A percentile compares a stretch with the other conserved stretches of the same genome.
These are phyloP conservation scores for Withania somnifera DNA, from an alignment of 305 asterid genomes.

Conservation along the genomic window DNA sequence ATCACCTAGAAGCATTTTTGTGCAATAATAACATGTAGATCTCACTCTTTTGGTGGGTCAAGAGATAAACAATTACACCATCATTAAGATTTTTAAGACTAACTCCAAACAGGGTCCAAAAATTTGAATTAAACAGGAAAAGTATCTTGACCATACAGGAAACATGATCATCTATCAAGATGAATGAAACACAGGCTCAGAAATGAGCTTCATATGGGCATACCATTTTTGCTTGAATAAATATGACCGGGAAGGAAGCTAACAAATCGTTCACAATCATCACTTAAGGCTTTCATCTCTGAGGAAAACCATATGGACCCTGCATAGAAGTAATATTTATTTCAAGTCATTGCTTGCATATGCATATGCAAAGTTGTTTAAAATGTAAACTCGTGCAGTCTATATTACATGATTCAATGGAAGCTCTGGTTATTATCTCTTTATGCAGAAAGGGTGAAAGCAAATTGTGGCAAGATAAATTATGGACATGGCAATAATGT, in stretches of 20 bases:
- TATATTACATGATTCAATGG: neutral
- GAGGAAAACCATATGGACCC: constrained; percentile 99
- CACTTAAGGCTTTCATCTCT: constrained; percentile 98
- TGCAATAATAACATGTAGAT: neutral
- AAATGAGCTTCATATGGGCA: constrained; percentile 8
- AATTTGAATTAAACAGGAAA: neutral
- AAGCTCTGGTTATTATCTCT: neutral
- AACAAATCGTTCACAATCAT: constrained; percentile 91
- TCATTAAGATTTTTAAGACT: neutral
- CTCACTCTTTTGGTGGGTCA: neutral
- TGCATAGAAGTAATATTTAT: constrained; percentile 28
- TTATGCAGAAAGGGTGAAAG: neutral
- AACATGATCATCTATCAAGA: neutral
- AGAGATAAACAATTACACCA: neutral
- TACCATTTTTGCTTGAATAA: constrained; percentile 93
- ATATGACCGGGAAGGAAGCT: constrained; percentile 92
- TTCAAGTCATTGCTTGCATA: neutral
- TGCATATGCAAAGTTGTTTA: neutral
- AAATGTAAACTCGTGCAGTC: neutral
- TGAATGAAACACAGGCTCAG: neutral
- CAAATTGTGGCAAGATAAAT: neutral
- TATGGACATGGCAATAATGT: neutral
- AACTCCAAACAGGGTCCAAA: neutral
- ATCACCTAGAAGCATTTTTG: neutral
- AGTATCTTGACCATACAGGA: neutral